Percentiles rank a stretch among this genome's conserved stretches.
These are phyloP conservation scores for Podila horticola DNA, from an alignment of 192 early-diverging fungal species.

Conservation along the genomic window DNA sequence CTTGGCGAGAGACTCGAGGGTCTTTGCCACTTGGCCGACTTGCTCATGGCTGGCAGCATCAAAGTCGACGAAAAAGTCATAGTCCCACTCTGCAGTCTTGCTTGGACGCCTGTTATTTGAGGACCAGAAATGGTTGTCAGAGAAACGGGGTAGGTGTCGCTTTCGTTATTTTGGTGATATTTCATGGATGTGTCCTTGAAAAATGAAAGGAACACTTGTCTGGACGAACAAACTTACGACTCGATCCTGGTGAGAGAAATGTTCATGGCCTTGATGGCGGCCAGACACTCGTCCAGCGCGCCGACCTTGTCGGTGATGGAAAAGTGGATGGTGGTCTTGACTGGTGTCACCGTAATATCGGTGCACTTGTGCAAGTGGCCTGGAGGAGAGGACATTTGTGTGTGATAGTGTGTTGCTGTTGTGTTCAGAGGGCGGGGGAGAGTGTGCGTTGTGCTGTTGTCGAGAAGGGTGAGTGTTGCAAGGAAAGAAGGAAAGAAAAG, in stretches of 20 bases:
- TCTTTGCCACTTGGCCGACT: slow-evolving; percentile 65
- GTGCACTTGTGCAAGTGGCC: slow-evolving; percentile 45
- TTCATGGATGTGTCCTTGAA: neutral
- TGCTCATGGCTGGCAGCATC: slow-evolving; percentile 68
- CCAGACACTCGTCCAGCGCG: slow-evolving; percentile 83
- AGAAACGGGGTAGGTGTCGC: neutral
- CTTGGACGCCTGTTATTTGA: slow-evolving; percentile 73
- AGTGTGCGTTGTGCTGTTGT: too few relatives aligned
- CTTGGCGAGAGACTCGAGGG: slow-evolving; percentile 71
- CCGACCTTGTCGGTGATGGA: slow-evolving; percentile 87
- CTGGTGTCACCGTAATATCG: slow-evolving; percentile 20
- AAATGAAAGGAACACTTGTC: neutral
- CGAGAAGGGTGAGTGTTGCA: too few relatives aligned
- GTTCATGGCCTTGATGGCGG: slow-evolving; percentile 71
- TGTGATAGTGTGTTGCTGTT: too few relatives aligned
- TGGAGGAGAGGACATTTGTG: slow-evolving; percentile 7
- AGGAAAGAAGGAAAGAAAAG: too few relatives aligned
- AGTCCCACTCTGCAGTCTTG: slow-evolving; percentile 76
- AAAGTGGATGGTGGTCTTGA: slow-evolving; percentile 73
- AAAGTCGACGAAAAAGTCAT: slow-evolving; percentile 97
- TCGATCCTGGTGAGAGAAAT: slow-evolving; percentile 94
- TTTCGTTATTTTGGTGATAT: neutral
- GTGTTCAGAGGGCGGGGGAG: too few relatives aligned
- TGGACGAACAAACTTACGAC: slow-evolving; percentile 61
- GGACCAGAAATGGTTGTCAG: neutral